Evolutionary conservation across 768 basidiomycete species (phyloP).

Genomic region (Tylopilus sp.): DNA sequence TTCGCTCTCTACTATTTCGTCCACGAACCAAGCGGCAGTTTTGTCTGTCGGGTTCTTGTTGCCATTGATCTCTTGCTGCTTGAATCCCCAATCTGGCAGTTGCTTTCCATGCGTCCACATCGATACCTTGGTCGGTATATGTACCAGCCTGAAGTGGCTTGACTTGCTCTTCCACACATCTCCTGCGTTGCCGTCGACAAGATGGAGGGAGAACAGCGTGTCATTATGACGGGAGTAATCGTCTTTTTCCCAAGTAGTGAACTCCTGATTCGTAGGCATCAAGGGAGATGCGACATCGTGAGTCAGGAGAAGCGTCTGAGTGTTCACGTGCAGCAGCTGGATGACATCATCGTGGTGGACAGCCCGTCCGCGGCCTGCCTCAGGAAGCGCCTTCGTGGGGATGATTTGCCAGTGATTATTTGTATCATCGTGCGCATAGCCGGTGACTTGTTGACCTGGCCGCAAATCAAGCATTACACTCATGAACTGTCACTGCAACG

Average conservation of each 20-base stretch:
- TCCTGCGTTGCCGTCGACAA: constrained; percentile 72
- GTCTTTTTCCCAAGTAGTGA: constrained; percentile 87
- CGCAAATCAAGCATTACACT: neutral
- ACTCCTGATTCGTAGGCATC: constrained; percentile 98
- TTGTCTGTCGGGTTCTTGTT: constrained; percentile 88
- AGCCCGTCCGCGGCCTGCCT: constrained; percentile 87
- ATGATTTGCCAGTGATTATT: constrained; percentile 97
- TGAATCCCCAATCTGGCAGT: constrained; percentile 95
- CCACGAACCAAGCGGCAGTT: constrained; percentile 84
- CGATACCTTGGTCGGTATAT: constrained; percentile 85
- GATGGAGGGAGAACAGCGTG: constrained; percentile 77
- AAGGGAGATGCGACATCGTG: constrained; percentile 97
- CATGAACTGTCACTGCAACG: neutral
- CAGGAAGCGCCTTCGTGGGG: constrained; percentile 92
- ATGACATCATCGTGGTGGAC: constrained; percentile 88
- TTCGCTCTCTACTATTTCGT: constrained; percentile 73
- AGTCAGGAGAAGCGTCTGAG: constrained; percentile 79
- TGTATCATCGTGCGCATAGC: constrained; percentile 88
- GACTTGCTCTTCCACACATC: constrained; percentile 93
- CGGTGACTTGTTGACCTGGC: constrained; percentile 91
- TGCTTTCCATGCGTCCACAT: constrained; percentile 89
- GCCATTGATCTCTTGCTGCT: constrained; percentile 97
- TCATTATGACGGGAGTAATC: constrained; percentile 80
- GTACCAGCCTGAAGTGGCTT: constrained; percentile 87
- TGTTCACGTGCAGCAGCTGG: constrained; percentile 85